Conservation (phyloP, 2,329 filamentous ascomycete genomes). For the Monilinia vaccinii-corymbosi region DNA sequence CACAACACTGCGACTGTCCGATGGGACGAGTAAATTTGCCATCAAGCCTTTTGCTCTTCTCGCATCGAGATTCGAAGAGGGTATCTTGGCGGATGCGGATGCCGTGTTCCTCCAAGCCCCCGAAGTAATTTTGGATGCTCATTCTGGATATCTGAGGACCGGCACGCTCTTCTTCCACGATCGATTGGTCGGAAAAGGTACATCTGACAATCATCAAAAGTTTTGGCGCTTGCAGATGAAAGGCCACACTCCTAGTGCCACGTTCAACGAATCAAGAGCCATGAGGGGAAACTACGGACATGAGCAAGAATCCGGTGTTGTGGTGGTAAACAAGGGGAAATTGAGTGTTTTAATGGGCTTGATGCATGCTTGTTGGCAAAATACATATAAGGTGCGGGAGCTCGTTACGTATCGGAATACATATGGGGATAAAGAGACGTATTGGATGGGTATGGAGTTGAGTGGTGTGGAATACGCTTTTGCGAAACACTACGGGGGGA, state of each 20-base stretch:
- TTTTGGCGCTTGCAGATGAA: slow-evolving; percentile 34
- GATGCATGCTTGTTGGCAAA: slow-evolving; percentile 38
- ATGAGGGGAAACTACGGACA: slow-evolving; percentile 4
- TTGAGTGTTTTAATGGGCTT: slow-evolving; percentile 32
- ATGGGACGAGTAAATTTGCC: slow-evolving; percentile 27
- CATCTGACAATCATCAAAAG: slow-evolving; percentile 30
- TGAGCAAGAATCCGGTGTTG: slow-evolving; percentile 10
- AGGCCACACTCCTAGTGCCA: slow-evolving; percentile 24
- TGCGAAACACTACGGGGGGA: slow-evolving; percentile 34
- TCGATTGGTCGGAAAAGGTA: slow-evolving; percentile 22
- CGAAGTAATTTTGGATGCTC: slow-evolving; percentile 26
- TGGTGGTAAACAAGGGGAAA: slow-evolving; percentile 34
- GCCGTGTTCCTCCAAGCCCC: slow-evolving; percentile 34
- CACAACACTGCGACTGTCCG: not conserved
- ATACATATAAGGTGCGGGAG: slow-evolving; percentile 33
- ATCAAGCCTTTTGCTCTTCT: slow-evolving; percentile 36
- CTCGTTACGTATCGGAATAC: slow-evolving; percentile 34
- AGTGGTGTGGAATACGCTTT: slow-evolving; percentile 33
- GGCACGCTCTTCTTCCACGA: slow-evolving; percentile 36
- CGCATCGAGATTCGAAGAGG: slow-evolving; percentile 31
- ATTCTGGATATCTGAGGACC: slow-evolving; percentile 27
- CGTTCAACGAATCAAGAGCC: slow-evolving; percentile 1
- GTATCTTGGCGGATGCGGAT: slow-evolving; percentile 34
- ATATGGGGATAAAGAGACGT: slow-evolving; percentile 39
- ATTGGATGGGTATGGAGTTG: slow-evolving; percentile 38